Evolutionary conservation across 2,329 filamentous ascomycete genomes (phyloP).

Genomic region (Claviceps africana): DNA sequence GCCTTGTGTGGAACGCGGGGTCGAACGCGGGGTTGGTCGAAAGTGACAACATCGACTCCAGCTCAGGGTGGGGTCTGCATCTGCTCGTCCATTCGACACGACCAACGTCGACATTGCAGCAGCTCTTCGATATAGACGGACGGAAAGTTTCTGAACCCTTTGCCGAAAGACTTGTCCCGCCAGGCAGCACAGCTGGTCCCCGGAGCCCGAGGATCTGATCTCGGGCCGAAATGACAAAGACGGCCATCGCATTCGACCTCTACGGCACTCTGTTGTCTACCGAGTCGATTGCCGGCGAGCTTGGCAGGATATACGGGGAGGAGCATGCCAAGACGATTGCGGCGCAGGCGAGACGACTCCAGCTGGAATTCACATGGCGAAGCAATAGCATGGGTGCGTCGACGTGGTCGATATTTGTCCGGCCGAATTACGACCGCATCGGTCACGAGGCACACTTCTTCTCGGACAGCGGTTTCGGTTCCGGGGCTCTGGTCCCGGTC

Average conservation of each 20-base stretch:
- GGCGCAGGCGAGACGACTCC: background rate
- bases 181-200: background rate
- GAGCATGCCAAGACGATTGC: background rate
- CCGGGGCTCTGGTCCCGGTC: too few species aligned
- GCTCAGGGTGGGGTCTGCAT: background rate
- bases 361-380: background rate
- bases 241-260: background rate
- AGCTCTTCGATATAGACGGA: background rate
- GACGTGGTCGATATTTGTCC: too few species aligned
- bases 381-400: background rate
- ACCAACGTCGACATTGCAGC: background rate
- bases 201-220: background rate
- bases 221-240: background rate
- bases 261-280: background rate
- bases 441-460: too few species aligned
- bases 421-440: too few species aligned
- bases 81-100: background rate
- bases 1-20: background rate
- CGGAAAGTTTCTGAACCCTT: too few species aligned
- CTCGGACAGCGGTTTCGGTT: too few species aligned
- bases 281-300: background rate
- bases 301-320: background rate
- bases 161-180: background rate
- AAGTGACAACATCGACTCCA: background rate
- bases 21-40: background rate